phyloP scores from a whole-genome alignment of 129 eudicot species.

The Artemisia annua region DNA sequence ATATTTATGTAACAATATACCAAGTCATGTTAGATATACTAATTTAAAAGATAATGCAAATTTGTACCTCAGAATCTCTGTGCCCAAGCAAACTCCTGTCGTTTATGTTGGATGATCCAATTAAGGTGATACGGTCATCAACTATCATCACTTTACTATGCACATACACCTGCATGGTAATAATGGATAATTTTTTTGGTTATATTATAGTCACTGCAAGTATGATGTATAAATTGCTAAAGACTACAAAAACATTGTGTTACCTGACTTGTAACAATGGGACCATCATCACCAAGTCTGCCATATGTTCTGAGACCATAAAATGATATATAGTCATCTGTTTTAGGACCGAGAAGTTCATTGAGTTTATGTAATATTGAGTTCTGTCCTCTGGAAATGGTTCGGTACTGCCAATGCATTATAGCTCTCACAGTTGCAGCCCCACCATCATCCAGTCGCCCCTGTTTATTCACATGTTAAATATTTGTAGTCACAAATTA shows the following conservation, averaged over 20 bases:
- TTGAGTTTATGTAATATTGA: conserved; percentile 75
- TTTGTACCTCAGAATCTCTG: conserved; percentile 91
- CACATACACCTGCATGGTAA: conserved; percentile 69
- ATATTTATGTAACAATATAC: neutral
- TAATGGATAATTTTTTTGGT: neutral
- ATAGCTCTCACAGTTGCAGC: conserved; percentile 99
- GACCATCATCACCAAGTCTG: conserved; percentile 73
- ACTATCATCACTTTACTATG: conserved; percentile 94
- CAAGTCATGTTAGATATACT: neutral
- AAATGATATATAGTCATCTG: conserved; percentile 75
- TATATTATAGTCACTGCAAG: conserved; percentile 6
- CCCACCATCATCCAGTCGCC: conserved; percentile 92
- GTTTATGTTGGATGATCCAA: conserved; percentile 92
- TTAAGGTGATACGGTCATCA: conserved; percentile 73
- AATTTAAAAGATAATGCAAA: neutral
- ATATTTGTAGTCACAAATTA: too few species aligned
- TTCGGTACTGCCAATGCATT: conserved; percentile 98
- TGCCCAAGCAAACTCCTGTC: conserved; percentile 97
- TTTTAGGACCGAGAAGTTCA: conserved; percentile 60
- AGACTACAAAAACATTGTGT: conserved; percentile 3
- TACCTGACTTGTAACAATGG: conserved; percentile 91
- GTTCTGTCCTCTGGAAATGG: conserved; percentile 73
- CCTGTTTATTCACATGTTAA: conserved; percentile 42
- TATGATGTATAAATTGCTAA: neutral
- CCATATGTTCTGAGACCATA: conserved; percentile 93